phyloP scores from a whole-genome alignment of 257 asterid species.

The Primulina huaijiensis region DNA sequence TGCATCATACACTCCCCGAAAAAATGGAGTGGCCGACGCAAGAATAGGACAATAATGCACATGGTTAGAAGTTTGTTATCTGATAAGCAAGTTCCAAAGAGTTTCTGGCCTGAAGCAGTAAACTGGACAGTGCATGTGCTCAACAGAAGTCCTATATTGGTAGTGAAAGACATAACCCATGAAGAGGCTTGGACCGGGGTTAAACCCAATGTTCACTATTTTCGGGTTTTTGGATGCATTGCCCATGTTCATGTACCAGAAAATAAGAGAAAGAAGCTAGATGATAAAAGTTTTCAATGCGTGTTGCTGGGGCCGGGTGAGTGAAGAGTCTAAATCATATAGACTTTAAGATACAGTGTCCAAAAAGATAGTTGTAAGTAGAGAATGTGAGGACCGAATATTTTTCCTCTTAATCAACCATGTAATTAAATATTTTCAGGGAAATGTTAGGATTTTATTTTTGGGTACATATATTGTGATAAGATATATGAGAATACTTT shows the following conservation, averaged over 20 bases:
- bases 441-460: too few species aligned
- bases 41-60: not conserved
- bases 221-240: too few species aligned
- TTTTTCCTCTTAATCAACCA: too few species aligned
- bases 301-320: not conserved
- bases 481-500: too few species aligned
- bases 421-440: too few species aligned
- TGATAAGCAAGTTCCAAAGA: not conserved
- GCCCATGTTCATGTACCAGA: not conserved
- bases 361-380: not conserved
- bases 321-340: constrained; percentile 2
- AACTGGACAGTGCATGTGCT: too few species aligned
- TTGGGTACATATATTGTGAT: too few species aligned
- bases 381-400: too few species aligned
- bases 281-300: not conserved
- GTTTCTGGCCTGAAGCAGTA: too few species aligned
- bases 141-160: too few species aligned
- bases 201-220: too few species aligned
- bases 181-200: constrained; percentile 10
- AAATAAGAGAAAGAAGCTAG: not conserved
- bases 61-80: constrained; percentile 3
- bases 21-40: not conserved
- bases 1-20: not conserved
- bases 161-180: not conserved
- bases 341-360: not conserved